Percentiles rank a stretch among this genome's conserved stretches.
These are phyloP conservation scores for Naganishia antarctica DNA, from an alignment of 768 basidiomycete genomes.

Conservation along the genomic window DNA sequence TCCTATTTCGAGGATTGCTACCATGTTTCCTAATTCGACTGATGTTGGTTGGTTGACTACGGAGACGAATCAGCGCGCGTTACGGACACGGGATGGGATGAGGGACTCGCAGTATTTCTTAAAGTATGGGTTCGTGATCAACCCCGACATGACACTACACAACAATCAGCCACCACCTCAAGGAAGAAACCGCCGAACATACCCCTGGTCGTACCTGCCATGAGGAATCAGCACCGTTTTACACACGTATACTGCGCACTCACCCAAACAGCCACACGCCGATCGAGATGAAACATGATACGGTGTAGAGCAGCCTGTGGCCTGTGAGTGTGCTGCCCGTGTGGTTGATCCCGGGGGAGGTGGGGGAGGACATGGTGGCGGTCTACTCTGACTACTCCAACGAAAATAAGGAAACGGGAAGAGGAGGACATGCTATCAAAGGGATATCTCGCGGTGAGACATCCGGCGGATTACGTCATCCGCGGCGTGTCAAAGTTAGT, in stretches of 20 bases:
- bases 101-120: constrained; percentile 56
- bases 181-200: neutral
- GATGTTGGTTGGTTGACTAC: constrained; percentile 65
- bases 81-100: neutral
- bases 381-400: too few species aligned
- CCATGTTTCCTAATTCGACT: constrained; percentile 82
- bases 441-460: too few species aligned
- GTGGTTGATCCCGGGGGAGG: neutral
- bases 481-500: too few species aligned
- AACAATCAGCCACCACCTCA: neutral
- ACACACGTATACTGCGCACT: constrained; percentile 14
- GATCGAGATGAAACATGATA: constrained; percentile 45
- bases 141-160: constrained; percentile 49
- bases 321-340: constrained; percentile 39
- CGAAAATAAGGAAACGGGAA: too few species aligned
- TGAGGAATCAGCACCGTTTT: neutral
- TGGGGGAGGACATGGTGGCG: neutral
- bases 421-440: too few species aligned
- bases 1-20: constrained; percentile 87
- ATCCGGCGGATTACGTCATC: too few species aligned
- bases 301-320: constrained; percentile 43
- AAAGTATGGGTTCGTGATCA: constrained; percentile 61
- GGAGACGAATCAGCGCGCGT: neutral
- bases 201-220: constrained; percentile 47
- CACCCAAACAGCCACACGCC: constrained; percentile 50